A percentile compares a stretch with the other conserved stretches of the same genome.
Conservation (phyloP, 495 filamentous ascomycete genomes). For the Friedmanniomyces endolithicus region DNA sequence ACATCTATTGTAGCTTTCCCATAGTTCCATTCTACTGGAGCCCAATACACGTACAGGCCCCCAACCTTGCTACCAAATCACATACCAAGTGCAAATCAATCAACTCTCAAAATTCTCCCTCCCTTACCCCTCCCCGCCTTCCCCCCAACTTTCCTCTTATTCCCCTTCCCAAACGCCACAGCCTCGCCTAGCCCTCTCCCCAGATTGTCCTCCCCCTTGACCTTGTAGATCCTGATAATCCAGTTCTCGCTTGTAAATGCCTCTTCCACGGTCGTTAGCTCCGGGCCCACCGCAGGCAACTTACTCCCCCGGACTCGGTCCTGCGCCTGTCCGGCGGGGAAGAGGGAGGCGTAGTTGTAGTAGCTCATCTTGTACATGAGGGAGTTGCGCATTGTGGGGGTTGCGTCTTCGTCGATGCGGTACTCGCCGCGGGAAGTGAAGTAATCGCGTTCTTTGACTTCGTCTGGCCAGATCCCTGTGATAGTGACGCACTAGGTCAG, state of each 20-base stretch:
- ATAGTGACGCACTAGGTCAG: background rate
- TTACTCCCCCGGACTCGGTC: slow-evolving; percentile 77
- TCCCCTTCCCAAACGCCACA: slow-evolving; percentile 77
- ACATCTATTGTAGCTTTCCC: too few relatives aligned
- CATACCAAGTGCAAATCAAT: too few relatives aligned
- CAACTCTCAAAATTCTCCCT: slow-evolving; percentile 67
- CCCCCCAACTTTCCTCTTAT: slow-evolving; percentile 80
- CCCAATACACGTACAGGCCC: too few relatives aligned
- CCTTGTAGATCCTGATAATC: slow-evolving; percentile 99
- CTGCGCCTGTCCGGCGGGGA: slow-evolving; percentile 79
- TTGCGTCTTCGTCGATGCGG: slow-evolving; percentile 82
- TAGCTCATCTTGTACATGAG: slow-evolving; percentile 99
- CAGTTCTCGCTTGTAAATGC: slow-evolving; percentile 99
- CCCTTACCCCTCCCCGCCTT: slow-evolving; percentile 68
- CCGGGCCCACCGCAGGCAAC: slow-evolving; percentile 74
- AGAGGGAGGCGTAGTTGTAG: slow-evolving; percentile 89
- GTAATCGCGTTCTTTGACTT: slow-evolving; percentile 93
- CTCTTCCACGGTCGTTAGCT: slow-evolving; percentile 82
- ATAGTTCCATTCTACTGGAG: too few relatives aligned
- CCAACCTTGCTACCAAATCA: too few relatives aligned
- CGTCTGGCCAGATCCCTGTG: slow-evolving; percentile 88
- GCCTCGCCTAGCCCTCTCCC: slow-evolving; percentile 79
- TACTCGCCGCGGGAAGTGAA: slow-evolving; percentile 96
- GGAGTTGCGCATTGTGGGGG: slow-evolving; percentile 97
- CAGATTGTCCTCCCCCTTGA: slow-evolving; percentile 95